These are phyloP conservation scores for Ogataea nitratoaversa DNA, from an alignment of 805 yeast species.

Conservation along the genomic window DNA sequence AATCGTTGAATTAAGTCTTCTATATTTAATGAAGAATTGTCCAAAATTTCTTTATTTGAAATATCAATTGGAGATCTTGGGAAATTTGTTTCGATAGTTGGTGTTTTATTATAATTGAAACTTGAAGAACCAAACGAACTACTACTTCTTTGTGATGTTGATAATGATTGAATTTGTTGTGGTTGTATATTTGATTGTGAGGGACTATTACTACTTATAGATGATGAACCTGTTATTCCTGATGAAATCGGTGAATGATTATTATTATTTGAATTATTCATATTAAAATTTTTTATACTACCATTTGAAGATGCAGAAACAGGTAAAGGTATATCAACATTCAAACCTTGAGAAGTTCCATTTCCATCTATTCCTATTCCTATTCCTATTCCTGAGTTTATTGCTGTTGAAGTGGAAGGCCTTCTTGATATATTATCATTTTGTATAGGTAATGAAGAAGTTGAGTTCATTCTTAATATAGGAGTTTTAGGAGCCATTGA, in stretches of 20 bases:
- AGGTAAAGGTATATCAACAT: conserved; percentile 2
- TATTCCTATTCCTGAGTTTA: background rate
- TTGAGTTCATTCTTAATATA: conserved; percentile 28
- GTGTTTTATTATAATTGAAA: conserved; percentile 3
- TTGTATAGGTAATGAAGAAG: conserved; percentile 22
- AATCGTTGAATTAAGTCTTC: conserved; percentile 89
- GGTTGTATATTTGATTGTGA: too few relatives aligned
- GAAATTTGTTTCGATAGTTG: conserved; percentile 6
- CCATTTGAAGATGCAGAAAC: background rate
- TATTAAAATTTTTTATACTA: background rate
- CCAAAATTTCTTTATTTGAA: background rate
- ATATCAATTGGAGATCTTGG: conserved; percentile 19
- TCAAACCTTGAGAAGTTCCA: conserved; percentile 1
- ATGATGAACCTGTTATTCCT: background rate
- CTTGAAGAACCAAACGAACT: conserved; percentile 1
- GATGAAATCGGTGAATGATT: too few relatives aligned
- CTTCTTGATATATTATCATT: conserved; percentile 4
- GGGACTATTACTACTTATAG: conserved; percentile 7
- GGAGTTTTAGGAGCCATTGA: conserved; percentile 31
- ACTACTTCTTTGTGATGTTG: conserved; percentile 1
- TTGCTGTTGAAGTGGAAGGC: conserved; percentile 1
- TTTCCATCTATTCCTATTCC: background rate
- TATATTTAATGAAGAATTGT: conserved; percentile 31
- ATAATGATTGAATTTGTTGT: background rate
- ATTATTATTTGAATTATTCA: background rate